Conservation (phyloP, 805 yeast species). For the Cyberlindnera suaveolens region DNA sequence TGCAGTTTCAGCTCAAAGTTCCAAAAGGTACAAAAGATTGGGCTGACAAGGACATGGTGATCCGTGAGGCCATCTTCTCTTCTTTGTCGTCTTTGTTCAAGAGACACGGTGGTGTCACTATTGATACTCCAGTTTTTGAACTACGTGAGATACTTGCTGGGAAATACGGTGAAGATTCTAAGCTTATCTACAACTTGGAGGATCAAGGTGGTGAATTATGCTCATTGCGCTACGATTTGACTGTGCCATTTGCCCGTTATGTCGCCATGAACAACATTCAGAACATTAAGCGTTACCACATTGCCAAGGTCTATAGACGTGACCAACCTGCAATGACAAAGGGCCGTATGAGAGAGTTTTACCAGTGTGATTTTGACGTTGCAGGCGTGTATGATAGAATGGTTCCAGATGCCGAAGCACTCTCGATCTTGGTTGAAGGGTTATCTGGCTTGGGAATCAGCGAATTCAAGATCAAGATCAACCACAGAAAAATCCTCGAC, state of each 20-base stretch:
- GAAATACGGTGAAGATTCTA: conserved; percentile 97
- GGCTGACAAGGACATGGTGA: conserved; percentile 97
- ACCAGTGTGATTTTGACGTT: conserved; percentile 96
- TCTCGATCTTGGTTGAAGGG: conserved; percentile 80
- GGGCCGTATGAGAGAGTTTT: conserved; percentile 99
- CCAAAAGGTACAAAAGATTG: conserved; percentile 98
- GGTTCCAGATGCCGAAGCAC: conserved; percentile 94
- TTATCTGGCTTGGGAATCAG: conserved; percentile 74
- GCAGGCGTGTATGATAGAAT: conserved; percentile 90
- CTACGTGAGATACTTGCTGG: conserved; percentile 92
- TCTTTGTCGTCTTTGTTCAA: conserved; percentile 72
- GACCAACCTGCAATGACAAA: conserved; percentile 99
- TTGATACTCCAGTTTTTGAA: conserved; percentile 98
- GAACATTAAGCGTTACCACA: conserved; percentile 88
- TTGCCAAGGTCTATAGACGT: conserved; percentile 97
- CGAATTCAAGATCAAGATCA: conserved; percentile 87
- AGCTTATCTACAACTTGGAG: conserved; percentile 89
- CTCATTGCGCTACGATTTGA: conserved; percentile 90
- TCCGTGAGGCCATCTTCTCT: conserved; percentile 80
- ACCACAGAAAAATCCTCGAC: conserved; percentile 93
- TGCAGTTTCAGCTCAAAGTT: conserved; percentile 76
- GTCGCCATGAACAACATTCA: conserved; percentile 94
- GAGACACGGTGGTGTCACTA: conserved; percentile 96
- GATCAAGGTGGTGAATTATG: conserved; percentile 99
- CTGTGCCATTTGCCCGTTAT: conserved; percentile 97